A percentile compares a stretch with the other conserved stretches of the same genome.
Conservation (phyloP, 805 yeast genomes). For the Kodamaea sagamina region DNA sequence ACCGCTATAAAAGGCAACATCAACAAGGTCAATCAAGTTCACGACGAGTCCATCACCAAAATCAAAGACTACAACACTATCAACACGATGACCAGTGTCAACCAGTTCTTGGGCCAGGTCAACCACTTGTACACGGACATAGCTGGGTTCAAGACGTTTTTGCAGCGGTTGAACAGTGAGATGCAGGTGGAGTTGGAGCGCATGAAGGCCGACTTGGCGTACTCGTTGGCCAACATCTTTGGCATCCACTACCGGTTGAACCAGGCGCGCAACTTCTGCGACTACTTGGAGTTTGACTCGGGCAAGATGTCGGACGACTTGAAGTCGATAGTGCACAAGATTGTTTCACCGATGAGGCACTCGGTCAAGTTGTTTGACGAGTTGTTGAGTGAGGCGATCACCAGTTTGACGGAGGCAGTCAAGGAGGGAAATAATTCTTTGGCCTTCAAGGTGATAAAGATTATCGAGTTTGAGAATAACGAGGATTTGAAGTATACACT, state of each 20-base stretch:
- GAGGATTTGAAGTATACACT: slow-evolving; percentile 61
- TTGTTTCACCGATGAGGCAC: slow-evolving; percentile 48
- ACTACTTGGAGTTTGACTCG: slow-evolving; percentile 65
- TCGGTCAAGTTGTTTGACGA: slow-evolving; percentile 62
- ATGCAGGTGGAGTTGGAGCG: slow-evolving; percentile 48
- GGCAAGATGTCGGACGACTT: slow-evolving; percentile 57
- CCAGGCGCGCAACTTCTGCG: slow-evolving; percentile 74
- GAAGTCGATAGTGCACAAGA: slow-evolving; percentile 60
- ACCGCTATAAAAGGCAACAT: slow-evolving; percentile 42
- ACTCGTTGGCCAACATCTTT: slow-evolving; percentile 56
- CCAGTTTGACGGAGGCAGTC: slow-evolving; percentile 69
- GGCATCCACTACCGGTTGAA: slow-evolving; percentile 70
- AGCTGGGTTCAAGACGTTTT: slow-evolving; percentile 51
- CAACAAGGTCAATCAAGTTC: slow-evolving; percentile 49
- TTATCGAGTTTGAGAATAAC: slow-evolving; percentile 76
- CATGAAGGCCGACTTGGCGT: slow-evolving; percentile 33
- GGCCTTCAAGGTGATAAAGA: slow-evolving; percentile 69
- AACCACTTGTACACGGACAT: slow-evolving; percentile 65
- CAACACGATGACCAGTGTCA: slow-evolving; percentile 62
- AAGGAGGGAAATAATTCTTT: slow-evolving; percentile 68
- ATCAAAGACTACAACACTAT: slow-evolving; percentile 71
- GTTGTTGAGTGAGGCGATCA: slow-evolving; percentile 63
- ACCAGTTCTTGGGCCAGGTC: slow-evolving; percentile 72
- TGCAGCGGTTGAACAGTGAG: slow-evolving; percentile 52
- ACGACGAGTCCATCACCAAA: slow-evolving; percentile 57